Conservation (phyloP, 805 yeast species). For the Candida sphagnicola region DNA sequence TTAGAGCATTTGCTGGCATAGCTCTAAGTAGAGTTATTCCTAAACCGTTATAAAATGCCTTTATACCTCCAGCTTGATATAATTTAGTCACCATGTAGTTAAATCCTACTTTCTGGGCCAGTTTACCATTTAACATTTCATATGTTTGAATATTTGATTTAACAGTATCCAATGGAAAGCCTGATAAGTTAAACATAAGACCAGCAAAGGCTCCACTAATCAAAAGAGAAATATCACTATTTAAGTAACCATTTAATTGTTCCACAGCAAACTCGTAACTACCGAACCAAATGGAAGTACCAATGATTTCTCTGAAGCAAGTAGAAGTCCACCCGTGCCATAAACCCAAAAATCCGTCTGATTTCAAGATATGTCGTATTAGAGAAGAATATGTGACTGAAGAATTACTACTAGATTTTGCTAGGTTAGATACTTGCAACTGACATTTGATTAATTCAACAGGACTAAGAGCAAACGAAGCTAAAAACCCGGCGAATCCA, state of each 20-base stretch:
- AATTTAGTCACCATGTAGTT: constrained; percentile 30
- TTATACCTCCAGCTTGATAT: constrained; percentile 51
- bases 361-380: constrained; percentile 34
- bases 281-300: constrained; percentile 94
- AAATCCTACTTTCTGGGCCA: constrained; percentile 2
- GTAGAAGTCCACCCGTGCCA: constrained; percentile 91
- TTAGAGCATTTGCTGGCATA: constrained; percentile 85
- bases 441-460: constrained; percentile 89
- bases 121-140: constrained; percentile 18
- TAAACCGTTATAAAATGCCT: constrained; percentile 77
- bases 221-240: constrained; percentile 52
- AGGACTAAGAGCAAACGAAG: constrained; percentile 84
- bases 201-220: constrained; percentile 88
- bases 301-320: constrained; percentile 75
- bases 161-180: constrained; percentile 88
- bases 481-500: constrained; percentile 75
- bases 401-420: constrained; percentile 24
- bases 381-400: constrained; percentile 23
- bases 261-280: constrained; percentile 61
- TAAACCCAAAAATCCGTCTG: constrained; percentile 64
- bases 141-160: constrained; percentile 81
- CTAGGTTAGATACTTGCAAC: constrained; percentile 60
- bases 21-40: constrained; percentile 80
- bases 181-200: constrained; percentile 67
- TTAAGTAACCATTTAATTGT: constrained; percentile 15